These are phyloP conservation scores for Chlamydomonas eustigma DNA, from an alignment of 139 green algal species.

Conservation along the genomic window DNA sequence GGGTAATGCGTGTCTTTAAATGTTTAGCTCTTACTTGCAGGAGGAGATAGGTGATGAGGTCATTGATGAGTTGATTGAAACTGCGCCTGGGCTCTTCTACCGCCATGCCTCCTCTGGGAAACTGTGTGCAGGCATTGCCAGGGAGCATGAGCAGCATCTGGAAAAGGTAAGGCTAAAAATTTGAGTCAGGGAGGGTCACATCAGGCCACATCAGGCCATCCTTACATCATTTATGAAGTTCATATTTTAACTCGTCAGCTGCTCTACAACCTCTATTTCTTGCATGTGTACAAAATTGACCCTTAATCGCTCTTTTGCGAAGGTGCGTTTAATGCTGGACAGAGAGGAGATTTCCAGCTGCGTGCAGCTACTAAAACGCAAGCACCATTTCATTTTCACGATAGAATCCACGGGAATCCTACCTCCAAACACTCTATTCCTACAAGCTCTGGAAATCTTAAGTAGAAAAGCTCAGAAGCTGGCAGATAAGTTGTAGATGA, in stretches of 20 bases:
- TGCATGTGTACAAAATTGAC: too few relatives aligned
- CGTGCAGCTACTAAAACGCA: slow-evolving; percentile 77
- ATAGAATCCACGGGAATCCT: slow-evolving; percentile 86
- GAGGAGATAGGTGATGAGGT: slow-evolving; percentile 14
- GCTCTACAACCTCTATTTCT: too few relatives aligned
- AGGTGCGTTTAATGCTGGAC: slow-evolving; percentile 55
- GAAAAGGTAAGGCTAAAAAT: slow-evolving; percentile 35
- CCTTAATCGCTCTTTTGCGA: too few relatives aligned
- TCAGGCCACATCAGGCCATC: too few relatives aligned
- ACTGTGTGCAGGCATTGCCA: slow-evolving; percentile 4
- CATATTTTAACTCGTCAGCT: too few relatives aligned
- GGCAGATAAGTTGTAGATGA: slow-evolving; percentile 51
- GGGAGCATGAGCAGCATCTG: slow-evolving; percentile 28
- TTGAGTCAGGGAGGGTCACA: too few relatives aligned
- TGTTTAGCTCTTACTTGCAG: not conserved
- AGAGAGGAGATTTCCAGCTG: slow-evolving; percentile 45
- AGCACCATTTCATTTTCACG: slow-evolving; percentile 98
- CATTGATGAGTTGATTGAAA: slow-evolving; percentile 18
- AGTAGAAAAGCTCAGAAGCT: slow-evolving; percentile 71
- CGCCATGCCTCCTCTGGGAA: not conserved
- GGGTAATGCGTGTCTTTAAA: too few relatives aligned
- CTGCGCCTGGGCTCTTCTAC: slow-evolving; percentile 28
- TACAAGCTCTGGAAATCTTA: slow-evolving; percentile 67
- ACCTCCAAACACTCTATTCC: slow-evolving; percentile 66
- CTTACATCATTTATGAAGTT: too few relatives aligned